These are phyloP conservation scores for Lactarius trivialis DNA, from an alignment of 768 basidiomycete genomes.

Conservation along the genomic window DNA sequence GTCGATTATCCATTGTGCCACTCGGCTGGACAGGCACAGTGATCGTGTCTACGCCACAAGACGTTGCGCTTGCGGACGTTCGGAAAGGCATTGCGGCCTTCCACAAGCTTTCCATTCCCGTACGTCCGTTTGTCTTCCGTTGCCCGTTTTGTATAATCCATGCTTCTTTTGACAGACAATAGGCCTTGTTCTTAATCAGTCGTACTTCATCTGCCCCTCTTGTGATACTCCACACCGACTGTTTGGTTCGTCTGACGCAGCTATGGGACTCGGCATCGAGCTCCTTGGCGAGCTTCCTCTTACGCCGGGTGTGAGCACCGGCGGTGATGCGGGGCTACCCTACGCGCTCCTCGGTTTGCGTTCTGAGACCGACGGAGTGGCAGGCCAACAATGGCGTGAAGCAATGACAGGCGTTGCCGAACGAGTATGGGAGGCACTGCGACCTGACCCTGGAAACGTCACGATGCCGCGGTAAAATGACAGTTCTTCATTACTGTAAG, in stretches of 20 bases:
- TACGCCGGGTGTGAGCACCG: constrained; percentile 62
- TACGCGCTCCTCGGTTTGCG: constrained; percentile 32
- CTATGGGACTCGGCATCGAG: constrained; percentile 48
- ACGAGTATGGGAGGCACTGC: constrained; percentile 28
- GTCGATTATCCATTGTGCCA: background rate
- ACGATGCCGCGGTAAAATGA: background rate
- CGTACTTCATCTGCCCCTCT: constrained; percentile 71
- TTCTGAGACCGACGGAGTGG: constrained; percentile 9
- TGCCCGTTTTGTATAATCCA: background rate
- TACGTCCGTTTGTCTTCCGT: constrained; percentile 33
- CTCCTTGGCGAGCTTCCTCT: constrained; percentile 80
- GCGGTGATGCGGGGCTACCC: constrained; percentile 65
- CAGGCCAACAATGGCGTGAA: constrained; percentile 23
- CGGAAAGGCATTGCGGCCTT: constrained; percentile 92
- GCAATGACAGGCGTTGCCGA: constrained; percentile 29
- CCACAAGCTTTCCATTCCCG: constrained; percentile 80
- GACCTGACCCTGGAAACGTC: background rate
- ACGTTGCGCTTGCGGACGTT: constrained; percentile 87
- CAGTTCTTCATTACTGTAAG: background rate
- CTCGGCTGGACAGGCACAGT: constrained; percentile 57
- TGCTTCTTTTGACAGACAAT: constrained; percentile 50
- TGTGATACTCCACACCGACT: constrained; percentile 59
- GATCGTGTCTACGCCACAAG: constrained; percentile 93
- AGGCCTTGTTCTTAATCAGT: constrained; percentile 84
- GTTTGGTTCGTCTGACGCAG: constrained; percentile 61